Percentiles rank a stretch among this genome's conserved stretches.
These are phyloP conservation scores for Mucor plumbeus DNA, from an alignment of 371 early-diverging fungal species.

Conservation along the genomic window DNA sequence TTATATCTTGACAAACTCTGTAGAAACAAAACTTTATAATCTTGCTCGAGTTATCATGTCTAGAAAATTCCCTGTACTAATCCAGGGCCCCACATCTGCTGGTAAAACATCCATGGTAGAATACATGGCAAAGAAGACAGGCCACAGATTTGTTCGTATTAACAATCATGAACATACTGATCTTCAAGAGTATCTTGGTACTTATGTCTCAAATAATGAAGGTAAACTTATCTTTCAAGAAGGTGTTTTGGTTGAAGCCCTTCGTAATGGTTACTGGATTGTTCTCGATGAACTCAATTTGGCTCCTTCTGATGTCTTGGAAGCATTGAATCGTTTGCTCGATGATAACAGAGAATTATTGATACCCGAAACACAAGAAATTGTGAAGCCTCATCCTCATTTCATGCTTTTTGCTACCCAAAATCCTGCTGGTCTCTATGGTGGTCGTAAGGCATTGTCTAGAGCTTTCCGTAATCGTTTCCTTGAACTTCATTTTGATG, in stretches of 20 bases:
- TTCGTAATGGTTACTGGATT: constrained; percentile 98
- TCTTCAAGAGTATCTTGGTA: constrained; percentile 98
- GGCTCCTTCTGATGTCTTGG: constrained; percentile 99
- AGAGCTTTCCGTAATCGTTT: constrained; percentile 99
- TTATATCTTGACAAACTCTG: constrained; percentile 93
- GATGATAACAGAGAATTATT: constrained; percentile 99
- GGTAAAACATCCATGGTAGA: constrained; percentile 99
- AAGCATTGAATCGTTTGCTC: constrained; percentile 98
- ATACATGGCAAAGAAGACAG: constrained; percentile 93
- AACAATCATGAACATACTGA: constrained; percentile 99
- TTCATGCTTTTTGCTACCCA: constrained; percentile 99
- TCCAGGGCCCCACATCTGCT: constrained; percentile 99
- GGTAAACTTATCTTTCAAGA: constrained; percentile 95
- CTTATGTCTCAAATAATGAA: constrained; percentile 81
- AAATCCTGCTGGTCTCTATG: constrained; percentile 98
- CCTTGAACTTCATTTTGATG: constrained; percentile 95
- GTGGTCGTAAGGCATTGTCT: constrained; percentile 98
- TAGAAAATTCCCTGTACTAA: constrained; percentile 93
- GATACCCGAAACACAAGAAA: constrained; percentile 96
- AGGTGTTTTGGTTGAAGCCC: constrained; percentile 96
- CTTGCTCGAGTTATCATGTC: constrained; percentile 95
- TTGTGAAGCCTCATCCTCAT: constrained; percentile 94
- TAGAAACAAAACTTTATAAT: constrained; percentile 82
- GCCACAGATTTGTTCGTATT: constrained; percentile 97
- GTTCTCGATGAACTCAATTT: constrained; percentile 99